A percentile compares a stretch with the other conserved stretches of the same genome.
phyloP scores from a whole-genome alignment of 306 rosid species.

The Sicyos edulis region DNA sequence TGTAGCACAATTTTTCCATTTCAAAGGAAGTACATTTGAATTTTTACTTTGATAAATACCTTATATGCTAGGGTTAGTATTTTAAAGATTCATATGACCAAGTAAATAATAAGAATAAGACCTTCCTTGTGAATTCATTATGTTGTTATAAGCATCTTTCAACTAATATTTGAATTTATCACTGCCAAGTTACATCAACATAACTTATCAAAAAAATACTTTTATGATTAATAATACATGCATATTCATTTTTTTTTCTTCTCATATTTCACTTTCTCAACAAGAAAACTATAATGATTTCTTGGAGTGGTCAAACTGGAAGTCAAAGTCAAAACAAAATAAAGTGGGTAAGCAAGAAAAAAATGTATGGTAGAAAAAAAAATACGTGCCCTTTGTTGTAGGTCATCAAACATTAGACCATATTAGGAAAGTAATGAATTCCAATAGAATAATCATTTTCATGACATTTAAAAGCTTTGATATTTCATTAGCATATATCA shows the following conservation, averaged over 20 bases:
- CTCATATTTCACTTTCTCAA: no score
- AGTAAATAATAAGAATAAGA: not conserved
- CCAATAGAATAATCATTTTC: not conserved
- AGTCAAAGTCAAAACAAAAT: slow-evolving; percentile 6
- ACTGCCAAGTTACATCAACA: not conserved
- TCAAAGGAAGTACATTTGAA: no score
- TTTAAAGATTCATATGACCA: not conserved
- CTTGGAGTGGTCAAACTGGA: not conserved
- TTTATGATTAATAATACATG: not conserved
- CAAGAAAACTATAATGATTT: not conserved
- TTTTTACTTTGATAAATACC: not conserved
- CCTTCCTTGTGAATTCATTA: not conserved
- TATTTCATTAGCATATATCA: no score
- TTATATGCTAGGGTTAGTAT: not conserved
- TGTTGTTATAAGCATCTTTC: not conserved
- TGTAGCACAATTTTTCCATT: not conserved
- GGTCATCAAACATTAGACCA: slow-evolving; percentile 13
- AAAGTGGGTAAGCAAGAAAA: not conserved
- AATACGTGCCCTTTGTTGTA: not conserved
- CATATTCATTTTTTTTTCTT: not conserved
- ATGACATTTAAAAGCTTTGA: not conserved
- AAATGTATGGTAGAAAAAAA: not conserved
- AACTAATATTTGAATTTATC: not conserved
- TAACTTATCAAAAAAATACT: not conserved
- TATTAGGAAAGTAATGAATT: not conserved